Base-by-base conservation (phyloP, 495 filamentous ascomycete genomes). In the Neurospora tetraspora region DNA sequence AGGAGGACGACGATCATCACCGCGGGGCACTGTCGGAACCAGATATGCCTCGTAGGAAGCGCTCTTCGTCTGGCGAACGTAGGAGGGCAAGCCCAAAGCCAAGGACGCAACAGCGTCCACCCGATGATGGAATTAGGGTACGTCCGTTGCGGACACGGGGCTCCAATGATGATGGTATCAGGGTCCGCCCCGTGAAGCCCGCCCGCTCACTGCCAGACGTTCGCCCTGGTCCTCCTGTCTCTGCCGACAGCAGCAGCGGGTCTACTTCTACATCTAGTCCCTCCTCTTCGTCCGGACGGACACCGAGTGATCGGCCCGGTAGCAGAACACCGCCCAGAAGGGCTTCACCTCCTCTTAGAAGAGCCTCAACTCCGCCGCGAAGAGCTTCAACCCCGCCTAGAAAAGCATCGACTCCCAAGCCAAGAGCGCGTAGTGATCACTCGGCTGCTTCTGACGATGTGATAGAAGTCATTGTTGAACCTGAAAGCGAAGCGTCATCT, bases 401-500 rank as follows among this genome's bases (percentile, higher is more conserved):
- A 9, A 72, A 75, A 45, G 53, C 69, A 6, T 40, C 75, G 70
- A 80, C 27, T 76, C 71, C 71, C 72, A 53, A 74, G 75, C 69
- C 77, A 77, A 31, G 78, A 76, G 14, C 75, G 53, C 53, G 53
- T 65, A 65, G 53, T 65, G 53, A 34, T 7, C 14, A 65, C 53
- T 65, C 53, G 53, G 53, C 53, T 78, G 75, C 88, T 82, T 71
- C 85, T 85, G 79, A 80, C 82, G 74, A 87, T 80, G 70, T 86
- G 81, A 79, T 88, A 82, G 65, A 87, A 78, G 76, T 77, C 4
- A 76, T 75, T 31, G 80, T 82, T 70, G 80, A 84, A 8, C 40
- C 74, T 4, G 81, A 81, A 69, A 76, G 78, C 16, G 77, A 77
- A 39, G 71, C 14, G 74, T 71, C 38, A 80, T 79, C 11, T 9